phyloP scores from a whole-genome alignment of 768 basidiomycete species.

The Naganishia vaughanmartiniae region DNA sequence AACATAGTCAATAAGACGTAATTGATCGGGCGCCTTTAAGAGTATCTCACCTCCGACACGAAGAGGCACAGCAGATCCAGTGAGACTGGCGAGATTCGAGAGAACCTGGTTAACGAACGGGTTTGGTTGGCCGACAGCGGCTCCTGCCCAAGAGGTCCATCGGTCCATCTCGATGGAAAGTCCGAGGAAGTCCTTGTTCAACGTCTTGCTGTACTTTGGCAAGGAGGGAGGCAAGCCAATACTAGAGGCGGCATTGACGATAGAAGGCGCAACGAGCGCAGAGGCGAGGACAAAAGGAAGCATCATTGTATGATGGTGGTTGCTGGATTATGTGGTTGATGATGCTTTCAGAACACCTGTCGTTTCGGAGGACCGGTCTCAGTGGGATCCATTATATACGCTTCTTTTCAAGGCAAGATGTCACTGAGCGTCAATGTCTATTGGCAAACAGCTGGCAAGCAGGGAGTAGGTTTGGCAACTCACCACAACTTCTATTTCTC shows the following conservation, averaged over 20 bases:
- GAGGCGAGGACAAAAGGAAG: conserved; percentile 10
- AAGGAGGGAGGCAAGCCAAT: conserved; percentile 16
- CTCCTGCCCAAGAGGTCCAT: conserved; percentile 35
- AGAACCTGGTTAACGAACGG: conserved; percentile 32
- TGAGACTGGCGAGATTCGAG: conserved; percentile 30
- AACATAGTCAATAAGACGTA: too few species aligned
- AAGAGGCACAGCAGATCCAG: conserved; percentile 28
- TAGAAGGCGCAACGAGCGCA: conserved; percentile 4
- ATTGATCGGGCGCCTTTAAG: neutral
- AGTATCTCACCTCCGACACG: conserved; percentile 33
- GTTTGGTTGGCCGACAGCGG: conserved; percentile 33
- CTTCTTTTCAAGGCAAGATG: neutral
- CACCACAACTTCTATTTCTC: too few species aligned
- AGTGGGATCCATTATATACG: conserved; percentile 3
- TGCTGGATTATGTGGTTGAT: neutral
- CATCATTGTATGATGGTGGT: neutral
- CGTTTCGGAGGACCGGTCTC: neutral
- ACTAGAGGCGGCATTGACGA: conserved; percentile 13
- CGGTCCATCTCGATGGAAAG: conserved; percentile 38
- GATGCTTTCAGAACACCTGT: neutral
- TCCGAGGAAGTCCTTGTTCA: conserved; percentile 31
- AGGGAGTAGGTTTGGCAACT: too few species aligned
- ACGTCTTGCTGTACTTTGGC: conserved; percentile 13
- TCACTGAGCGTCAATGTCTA: too few species aligned
- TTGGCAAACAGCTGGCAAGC: too few species aligned